phyloP scores from a whole-genome alignment of 371 early-diverging fungal genomes.

The Syncephalastrum sp. region DNA sequence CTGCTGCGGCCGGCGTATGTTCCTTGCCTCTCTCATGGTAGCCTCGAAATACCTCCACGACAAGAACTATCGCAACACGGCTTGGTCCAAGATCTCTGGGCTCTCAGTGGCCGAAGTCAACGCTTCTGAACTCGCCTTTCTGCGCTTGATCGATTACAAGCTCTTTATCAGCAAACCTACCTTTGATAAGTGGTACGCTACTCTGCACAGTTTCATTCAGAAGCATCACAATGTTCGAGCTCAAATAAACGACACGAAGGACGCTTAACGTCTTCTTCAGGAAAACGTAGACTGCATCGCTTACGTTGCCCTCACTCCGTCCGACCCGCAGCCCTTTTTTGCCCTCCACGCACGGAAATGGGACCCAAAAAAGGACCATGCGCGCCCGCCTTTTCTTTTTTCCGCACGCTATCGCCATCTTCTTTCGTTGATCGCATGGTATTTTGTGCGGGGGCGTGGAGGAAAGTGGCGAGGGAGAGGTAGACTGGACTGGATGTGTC shows the following conservation, averaged over 20 bases:
- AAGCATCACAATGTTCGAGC: slow-evolving; percentile 6
- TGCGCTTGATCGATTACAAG: slow-evolving; percentile 67
- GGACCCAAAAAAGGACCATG: not conserved
- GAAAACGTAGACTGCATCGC: slow-evolving; percentile 2
- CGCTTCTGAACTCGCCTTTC: slow-evolving; percentile 66
- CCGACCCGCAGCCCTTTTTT: not conserved
- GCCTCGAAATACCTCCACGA: slow-evolving; percentile 74
- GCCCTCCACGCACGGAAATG: not conserved
- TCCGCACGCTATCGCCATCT: too few relatives aligned
- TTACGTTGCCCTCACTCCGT: not conserved
- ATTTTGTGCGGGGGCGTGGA: not conserved
- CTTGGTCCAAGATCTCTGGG: slow-evolving; percentile 73
- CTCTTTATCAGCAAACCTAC: slow-evolving; percentile 61
- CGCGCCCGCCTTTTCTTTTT: too few relatives aligned
- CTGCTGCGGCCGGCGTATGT: slow-evolving; percentile 70
- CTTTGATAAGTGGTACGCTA: slow-evolving; percentile 65
- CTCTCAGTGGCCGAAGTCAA: slow-evolving; percentile 67
- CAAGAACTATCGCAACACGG: slow-evolving; percentile 68
- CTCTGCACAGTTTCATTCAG: slow-evolving; percentile 47
- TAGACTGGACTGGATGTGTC: not conserved
- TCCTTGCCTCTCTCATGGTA: slow-evolving; percentile 65
- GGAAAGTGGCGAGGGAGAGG: not conserved
- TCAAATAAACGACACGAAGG: slow-evolving; percentile 2
- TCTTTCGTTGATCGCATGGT: not conserved
- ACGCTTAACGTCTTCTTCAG: slow-evolving; percentile 3